Conservation (phyloP, 78 protist genomes). For the Protostelium mycophagum region DNA sequence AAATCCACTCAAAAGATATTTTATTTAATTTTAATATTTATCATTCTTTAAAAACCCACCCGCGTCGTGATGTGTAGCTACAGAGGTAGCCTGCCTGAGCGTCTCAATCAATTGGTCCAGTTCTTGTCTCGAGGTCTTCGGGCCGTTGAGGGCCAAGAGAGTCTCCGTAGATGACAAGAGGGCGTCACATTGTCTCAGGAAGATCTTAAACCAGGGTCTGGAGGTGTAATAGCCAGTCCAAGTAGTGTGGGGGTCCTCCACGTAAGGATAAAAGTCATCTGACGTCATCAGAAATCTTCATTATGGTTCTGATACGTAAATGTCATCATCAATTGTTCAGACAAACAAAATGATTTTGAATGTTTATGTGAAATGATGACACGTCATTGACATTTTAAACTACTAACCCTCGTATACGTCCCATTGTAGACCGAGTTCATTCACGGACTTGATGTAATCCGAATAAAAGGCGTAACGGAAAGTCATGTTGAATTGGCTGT, state of each 20-base stretch:
- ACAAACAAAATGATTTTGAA: too few species aligned
- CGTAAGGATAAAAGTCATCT: conserved; percentile 27
- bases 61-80: background rate
- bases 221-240: conserved; percentile 47
- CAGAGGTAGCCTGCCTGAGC: background rate
- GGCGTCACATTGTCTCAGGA: background rate
- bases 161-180: conserved; percentile 3
- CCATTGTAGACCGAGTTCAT: background rate
- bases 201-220: conserved; percentile 19
- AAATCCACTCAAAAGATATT: too few species aligned
- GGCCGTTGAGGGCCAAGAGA: background rate
- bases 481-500: background rate
- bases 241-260: conserved; percentile 1
- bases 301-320: too few species aligned
- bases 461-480: conserved; percentile 1
- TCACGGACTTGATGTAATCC: background rate
- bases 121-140: background rate
- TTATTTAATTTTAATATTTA: too few species aligned
- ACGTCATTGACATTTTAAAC: background rate
- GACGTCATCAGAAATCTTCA: too few species aligned
- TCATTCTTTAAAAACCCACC: background rate
- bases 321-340: too few species aligned
- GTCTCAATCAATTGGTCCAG: background rate
- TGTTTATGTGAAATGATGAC: too few species aligned
- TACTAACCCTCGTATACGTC: background rate